Conservation (phyloP, 2,329 filamentous ascomycete genomes). For the Botryotinia calthae region DNA sequence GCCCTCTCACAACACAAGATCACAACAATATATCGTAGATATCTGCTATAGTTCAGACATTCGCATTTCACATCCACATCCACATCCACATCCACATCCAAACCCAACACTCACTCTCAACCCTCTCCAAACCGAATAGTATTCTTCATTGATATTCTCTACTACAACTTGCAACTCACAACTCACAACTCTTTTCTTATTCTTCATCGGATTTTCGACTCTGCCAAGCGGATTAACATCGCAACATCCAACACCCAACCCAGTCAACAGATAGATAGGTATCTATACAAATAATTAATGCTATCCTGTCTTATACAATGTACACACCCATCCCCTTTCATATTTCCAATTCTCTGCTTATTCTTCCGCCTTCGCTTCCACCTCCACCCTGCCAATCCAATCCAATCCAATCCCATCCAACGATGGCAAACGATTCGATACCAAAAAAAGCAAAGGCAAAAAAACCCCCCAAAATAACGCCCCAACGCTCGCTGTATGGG, state of each 20-base stretch:
- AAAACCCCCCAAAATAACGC: neutral
- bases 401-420: neutral
- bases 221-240: neutral
- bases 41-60: too few relatives aligned
- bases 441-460: neutral
- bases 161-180: neutral
- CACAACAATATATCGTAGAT: neutral
- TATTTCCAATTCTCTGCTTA: neutral
- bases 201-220: neutral
- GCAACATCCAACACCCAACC: neutral
- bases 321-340: neutral
- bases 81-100: too few relatives aligned
- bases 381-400: neutral
- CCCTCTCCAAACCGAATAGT: neutral
- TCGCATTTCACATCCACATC: too few relatives aligned
- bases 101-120: neutral
- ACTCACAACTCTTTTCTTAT: neutral
- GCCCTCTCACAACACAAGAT: neutral
- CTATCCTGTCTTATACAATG: neutral
- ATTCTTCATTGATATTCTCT: neutral
- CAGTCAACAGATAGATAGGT: neutral
- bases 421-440: neutral
- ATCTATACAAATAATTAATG: neutral
- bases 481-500: neutral
- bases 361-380: neutral